phyloP scores from a whole-genome alignment of 345 rosid species.

The Citrus maxima region DNA sequence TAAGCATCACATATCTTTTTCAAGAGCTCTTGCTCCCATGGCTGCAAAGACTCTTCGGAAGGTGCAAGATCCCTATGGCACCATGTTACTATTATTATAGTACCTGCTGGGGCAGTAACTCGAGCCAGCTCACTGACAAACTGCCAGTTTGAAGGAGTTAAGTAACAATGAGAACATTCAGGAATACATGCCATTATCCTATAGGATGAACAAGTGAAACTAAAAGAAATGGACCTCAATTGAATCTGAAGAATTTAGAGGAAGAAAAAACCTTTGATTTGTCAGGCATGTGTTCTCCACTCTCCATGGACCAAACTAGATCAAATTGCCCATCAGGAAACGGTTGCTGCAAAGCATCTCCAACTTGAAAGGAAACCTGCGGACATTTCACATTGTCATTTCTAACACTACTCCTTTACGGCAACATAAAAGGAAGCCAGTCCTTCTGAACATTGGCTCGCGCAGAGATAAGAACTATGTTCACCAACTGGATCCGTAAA shows the following conservation, averaged over 20 bases:
- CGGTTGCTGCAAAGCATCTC: slow-evolving; percentile 87
- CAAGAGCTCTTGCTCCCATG: slow-evolving; percentile 67
- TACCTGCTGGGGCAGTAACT: slow-evolving; percentile 83
- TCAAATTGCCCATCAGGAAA: slow-evolving; percentile 78
- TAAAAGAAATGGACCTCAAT: background rate
- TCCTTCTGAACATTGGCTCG: background rate
- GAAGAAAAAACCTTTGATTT: slow-evolving; percentile 53
- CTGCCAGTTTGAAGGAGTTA: slow-evolving; percentile 32
- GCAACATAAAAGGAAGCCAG: background rate
- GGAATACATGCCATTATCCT: background rate
- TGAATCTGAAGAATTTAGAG: background rate
- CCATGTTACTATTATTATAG: slow-evolving; percentile 86
- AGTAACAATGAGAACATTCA: background rate
- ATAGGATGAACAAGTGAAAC: background rate
- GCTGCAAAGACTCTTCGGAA: slow-evolving; percentile 58
- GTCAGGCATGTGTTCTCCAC: slow-evolving; percentile 97
- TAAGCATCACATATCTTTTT: slow-evolving; percentile 67
- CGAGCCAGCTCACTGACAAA: slow-evolving; percentile 74
- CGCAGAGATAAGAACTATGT: background rate
- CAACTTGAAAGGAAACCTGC: slow-evolving; percentile 82
- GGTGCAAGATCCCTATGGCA: slow-evolving; percentile 76
- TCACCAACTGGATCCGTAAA: background rate
- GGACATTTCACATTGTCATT: background rate
- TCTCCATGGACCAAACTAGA: slow-evolving; percentile 96
- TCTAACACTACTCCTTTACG: background rate